Conservation (phyloP, 306 rosid species). For the Macrotyloma uniflorum region DNA sequence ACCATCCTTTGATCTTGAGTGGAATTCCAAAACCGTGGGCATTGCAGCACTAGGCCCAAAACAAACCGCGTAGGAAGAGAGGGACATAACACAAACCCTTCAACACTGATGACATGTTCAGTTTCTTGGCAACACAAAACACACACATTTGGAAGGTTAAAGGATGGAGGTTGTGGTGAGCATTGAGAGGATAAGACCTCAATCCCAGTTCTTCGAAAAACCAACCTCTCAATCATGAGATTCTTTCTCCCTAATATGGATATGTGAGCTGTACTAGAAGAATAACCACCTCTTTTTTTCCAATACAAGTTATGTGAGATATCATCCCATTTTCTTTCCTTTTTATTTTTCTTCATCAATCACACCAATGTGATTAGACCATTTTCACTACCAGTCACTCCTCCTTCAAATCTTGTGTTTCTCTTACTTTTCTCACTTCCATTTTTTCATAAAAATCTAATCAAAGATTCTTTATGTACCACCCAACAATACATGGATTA, state of each 20-base stretch:
- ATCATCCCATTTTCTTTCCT: not conserved
- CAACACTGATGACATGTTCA: conserved; percentile 38
- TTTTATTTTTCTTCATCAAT: not conserved
- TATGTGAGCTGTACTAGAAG: conserved; percentile 21
- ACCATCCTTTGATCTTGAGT: conserved; percentile 33
- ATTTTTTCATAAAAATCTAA: too few species aligned
- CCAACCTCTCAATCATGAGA: conserved; percentile 29
- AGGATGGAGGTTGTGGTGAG: conserved; percentile 27
- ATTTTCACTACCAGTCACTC: not conserved
- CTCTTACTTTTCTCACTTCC: too few species aligned
- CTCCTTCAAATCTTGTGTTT: not conserved
- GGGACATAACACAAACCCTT: conserved; percentile 38
- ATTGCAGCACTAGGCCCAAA: conserved; percentile 39
- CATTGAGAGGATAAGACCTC: conserved; percentile 15
- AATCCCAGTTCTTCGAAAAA: conserved; percentile 15
- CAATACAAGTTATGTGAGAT: not conserved
- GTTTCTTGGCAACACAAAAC: conserved; percentile 34
- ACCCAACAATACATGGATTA: too few species aligned
- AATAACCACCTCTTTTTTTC: conserved; percentile 6
- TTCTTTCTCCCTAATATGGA: not conserved
- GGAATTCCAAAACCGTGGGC: conserved; percentile 24
- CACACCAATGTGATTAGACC: not conserved
- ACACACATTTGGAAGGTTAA: conserved; percentile 19
- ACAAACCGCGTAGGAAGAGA: conserved; percentile 45
- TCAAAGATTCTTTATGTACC: not conserved